These are phyloP conservation scores for Eutypa lata DNA, from an alignment of 2,329 filamentous ascomycete genomes.

Conservation along the genomic window DNA sequence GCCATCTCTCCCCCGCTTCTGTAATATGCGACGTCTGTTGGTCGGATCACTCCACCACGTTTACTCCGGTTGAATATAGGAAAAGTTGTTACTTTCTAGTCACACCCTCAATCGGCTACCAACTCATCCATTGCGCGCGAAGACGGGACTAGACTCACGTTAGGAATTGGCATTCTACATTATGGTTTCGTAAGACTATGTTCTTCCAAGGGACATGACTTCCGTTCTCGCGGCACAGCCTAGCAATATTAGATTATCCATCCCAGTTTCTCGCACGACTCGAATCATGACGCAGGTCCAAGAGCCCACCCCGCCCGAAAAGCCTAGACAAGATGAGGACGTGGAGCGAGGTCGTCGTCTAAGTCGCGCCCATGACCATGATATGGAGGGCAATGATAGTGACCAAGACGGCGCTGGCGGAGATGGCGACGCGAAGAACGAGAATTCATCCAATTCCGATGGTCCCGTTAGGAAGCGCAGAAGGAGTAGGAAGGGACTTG, in stretches of 20 bases:
- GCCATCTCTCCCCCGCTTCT: background rate
- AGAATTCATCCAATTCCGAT: constrained; percentile 51
- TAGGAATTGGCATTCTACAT: constrained; percentile 10
- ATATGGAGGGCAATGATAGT: constrained; percentile 36
- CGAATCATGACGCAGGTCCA: constrained; percentile 41
- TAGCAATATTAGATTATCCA: constrained; percentile 35
- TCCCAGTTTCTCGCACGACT: constrained; percentile 37
- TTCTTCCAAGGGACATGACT: constrained; percentile 36
- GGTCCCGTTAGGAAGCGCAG: constrained; percentile 59
- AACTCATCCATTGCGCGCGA: constrained; percentile 6
- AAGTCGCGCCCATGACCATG: constrained; percentile 41
- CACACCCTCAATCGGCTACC: background rate
- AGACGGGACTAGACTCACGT: constrained; percentile 9
- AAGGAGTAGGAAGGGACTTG: constrained; percentile 72
- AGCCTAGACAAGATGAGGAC: constrained; percentile 38
- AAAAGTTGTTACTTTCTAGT: background rate
- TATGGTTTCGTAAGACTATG: constrained; percentile 19
- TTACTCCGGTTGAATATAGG: background rate
- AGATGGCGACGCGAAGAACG: constrained; percentile 38
- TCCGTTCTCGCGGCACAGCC: constrained; percentile 38
- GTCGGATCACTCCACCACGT: background rate
- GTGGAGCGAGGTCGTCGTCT: constrained; percentile 37
- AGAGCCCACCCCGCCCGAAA: constrained; percentile 38
- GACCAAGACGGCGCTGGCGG: constrained; percentile 37
- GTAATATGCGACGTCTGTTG: background rate